Percentiles rank a stretch among this genome's conserved stretches.
These are phyloP conservation scores for Verticillium longisporum DNA, from an alignment of 2,329 filamentous ascomycete species.

Conservation along the genomic window DNA sequence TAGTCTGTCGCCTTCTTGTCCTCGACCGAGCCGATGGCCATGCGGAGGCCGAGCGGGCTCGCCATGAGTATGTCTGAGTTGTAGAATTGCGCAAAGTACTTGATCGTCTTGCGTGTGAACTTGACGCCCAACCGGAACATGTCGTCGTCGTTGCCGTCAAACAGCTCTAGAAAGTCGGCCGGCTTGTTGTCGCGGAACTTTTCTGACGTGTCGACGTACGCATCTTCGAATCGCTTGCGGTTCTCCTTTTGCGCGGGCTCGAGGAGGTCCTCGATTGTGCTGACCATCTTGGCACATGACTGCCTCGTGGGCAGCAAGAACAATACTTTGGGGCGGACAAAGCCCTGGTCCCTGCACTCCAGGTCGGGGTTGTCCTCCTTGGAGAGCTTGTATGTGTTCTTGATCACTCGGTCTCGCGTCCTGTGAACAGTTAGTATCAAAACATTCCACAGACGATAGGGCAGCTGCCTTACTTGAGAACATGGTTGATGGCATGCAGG, in stretches of 20 bases:
- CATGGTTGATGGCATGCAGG: constrained; percentile 83
- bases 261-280: constrained; percentile 69
- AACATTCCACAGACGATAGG: too few relatives aligned
- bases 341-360: constrained; percentile 87
- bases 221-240: constrained; percentile 83
- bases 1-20: constrained; percentile 59
- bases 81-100: constrained; percentile 93
- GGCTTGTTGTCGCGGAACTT: constrained; percentile 69
- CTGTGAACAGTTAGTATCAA: constrained; percentile 25
- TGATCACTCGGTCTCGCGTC: constrained; percentile 84
- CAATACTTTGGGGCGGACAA: constrained; percentile 88
- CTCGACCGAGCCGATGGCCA: constrained; percentile 78
- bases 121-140: constrained; percentile 96
- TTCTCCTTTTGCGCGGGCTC: constrained; percentile 91
- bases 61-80: constrained; percentile 92
- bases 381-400: constrained; percentile 77
- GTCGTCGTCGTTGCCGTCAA: constrained; percentile 93
- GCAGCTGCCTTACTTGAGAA: constrained; percentile 61
- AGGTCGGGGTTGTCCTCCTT: constrained; percentile 59
- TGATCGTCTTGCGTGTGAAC: constrained; percentile 92
- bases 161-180: constrained; percentile 81
- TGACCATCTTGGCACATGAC: constrained; percentile 71
- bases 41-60: constrained; percentile 81
- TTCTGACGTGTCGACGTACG: constrained; percentile 64
- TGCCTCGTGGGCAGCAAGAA: constrained; percentile 86